Percentiles rank a stretch among this genome's conserved stretches.
These are phyloP conservation scores for Suillus discolor DNA, from an alignment of 768 basidiomycete genomes.

Conservation along the genomic window DNA sequence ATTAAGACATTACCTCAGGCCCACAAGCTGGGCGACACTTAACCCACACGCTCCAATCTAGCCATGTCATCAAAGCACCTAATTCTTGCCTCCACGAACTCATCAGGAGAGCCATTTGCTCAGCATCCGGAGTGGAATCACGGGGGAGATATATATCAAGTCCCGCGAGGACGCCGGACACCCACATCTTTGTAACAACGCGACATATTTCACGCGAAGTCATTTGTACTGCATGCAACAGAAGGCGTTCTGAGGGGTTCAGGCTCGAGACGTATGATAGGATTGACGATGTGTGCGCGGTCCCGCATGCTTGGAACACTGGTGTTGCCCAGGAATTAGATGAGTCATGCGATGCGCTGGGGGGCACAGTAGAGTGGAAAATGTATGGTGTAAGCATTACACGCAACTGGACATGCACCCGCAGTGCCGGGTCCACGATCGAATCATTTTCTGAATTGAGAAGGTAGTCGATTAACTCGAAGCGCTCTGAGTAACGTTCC, in stretches of 20 bases:
- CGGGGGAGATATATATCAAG: constrained; percentile 7
- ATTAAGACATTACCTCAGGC: constrained; percentile 38
- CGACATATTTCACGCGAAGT: constrained; percentile 23
- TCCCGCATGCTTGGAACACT: constrained; percentile 16
- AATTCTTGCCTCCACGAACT: constrained; percentile 38
- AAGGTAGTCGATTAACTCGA: constrained; percentile 42
- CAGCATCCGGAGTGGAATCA: neutral
- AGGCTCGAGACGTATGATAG: constrained; percentile 3
- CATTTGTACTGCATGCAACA: constrained; percentile 17
- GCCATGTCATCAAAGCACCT: constrained; percentile 45
- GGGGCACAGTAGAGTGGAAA: neutral
- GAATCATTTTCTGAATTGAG: constrained; percentile 25
- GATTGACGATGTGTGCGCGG: constrained; percentile 14
- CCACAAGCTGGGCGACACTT: constrained; percentile 49
- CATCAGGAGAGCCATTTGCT: constrained; percentile 16
- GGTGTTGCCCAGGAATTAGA: constrained; percentile 13
- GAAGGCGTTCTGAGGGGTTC: constrained; percentile 17
- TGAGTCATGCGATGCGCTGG: neutral
- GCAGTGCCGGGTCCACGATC: constrained; percentile 6
- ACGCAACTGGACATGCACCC: constrained; percentile 22
- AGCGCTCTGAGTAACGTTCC: constrained; percentile 43
- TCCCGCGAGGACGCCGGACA: constrained; percentile 17
- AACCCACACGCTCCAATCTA: constrained; percentile 56
- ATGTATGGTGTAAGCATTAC: constrained; percentile 21
- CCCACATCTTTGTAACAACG: constrained; percentile 24